Evolutionary conservation across 2,329 filamentous ascomycete species (phyloP).

Genomic region (Trichophyton simii): DNA sequence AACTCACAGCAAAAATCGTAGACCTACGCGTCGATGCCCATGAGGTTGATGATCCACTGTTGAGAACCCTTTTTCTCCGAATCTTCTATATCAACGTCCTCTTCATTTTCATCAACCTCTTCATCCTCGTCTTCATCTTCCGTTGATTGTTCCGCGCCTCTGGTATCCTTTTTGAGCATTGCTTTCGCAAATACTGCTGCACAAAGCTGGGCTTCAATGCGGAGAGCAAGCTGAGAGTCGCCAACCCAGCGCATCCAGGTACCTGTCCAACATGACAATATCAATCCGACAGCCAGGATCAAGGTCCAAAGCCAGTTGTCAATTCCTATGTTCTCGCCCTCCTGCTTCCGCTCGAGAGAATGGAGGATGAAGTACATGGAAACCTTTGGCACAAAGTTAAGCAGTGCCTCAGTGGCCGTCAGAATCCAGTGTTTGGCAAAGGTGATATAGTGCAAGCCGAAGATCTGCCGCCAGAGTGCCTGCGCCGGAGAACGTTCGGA

Average conservation of each 20-base stretch:
- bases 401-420: not conserved
- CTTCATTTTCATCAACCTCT: not conserved
- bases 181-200: constrained; percentile 4
- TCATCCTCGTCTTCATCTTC: not conserved
- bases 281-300: not conserved
- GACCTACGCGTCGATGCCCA: constrained; percentile 1
- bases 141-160: not conserved
- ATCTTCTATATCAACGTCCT: not conserved
- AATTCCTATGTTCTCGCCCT: not conserved
- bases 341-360: constrained; percentile 1
- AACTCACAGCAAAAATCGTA: not conserved
- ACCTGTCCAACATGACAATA: constrained; percentile 1
- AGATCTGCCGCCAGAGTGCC: not conserved
- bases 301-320: constrained; percentile 1
- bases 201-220: constrained; percentile 3
- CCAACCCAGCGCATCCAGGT: constrained; percentile 2
- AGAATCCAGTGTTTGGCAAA: not conserved
- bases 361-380: constrained; percentile 4
- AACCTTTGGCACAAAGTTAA: constrained; percentile 2
- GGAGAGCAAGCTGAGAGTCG: not conserved
- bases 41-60: constrained; percentile 4
- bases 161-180: not conserved
- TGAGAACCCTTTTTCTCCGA: not conserved
- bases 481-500: not conserved
- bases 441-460: not conserved